Base-by-base conservation (phyloP, 768 basidiomycete genomes). In the Leucocoprinus sp. region DNA sequence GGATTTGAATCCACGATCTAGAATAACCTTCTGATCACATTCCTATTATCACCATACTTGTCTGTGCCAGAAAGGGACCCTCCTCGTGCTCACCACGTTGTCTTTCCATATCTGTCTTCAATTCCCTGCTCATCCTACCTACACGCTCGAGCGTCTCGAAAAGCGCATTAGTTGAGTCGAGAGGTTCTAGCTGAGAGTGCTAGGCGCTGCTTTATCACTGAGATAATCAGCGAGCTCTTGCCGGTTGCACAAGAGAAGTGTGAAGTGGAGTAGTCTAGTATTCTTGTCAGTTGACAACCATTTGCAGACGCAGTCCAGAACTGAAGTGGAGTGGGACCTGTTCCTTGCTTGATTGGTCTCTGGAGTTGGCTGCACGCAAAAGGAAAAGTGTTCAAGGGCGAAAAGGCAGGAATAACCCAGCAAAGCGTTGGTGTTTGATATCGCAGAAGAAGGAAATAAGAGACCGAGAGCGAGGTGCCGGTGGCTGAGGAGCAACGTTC, bases 41-140 rank as follows among this genome's bases (percentile, higher is more conserved):
- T 6, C 39, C 39, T 28, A 48, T 42, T 42, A 35, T 42, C 24
- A 34, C 9, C 23, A 18, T 15, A 37, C 17, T 19, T 9, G 15
- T 22, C 19, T 19, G 28, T 8, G 18, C 41, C 29, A 31, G 41
- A 42, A 33, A 42, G 17, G 36, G 24, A n/a, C 46, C 46, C 46
- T 37, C 46, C 46, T 48, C 46, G 46, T 48, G 46, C 42, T 34
- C 39, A 42, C 31, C 46, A 48, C 46, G 46, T 42, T 41, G 46
- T 36, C 40, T 48, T 48, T 34, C 46, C 46, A 48, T 23, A 35
- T 48, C 31, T 26, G 46, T 48, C 33, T 24, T 21, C 33, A 31
- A n/a, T 34, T 35, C 39, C 14, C 33, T n/a, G 21, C 26, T 26
- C 37, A 28, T 37, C 28, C 34, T 34, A 33, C 24, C 23, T 26